Conservation (phyloP, 164 flowering plant species). For the Piper betle region DNA sequence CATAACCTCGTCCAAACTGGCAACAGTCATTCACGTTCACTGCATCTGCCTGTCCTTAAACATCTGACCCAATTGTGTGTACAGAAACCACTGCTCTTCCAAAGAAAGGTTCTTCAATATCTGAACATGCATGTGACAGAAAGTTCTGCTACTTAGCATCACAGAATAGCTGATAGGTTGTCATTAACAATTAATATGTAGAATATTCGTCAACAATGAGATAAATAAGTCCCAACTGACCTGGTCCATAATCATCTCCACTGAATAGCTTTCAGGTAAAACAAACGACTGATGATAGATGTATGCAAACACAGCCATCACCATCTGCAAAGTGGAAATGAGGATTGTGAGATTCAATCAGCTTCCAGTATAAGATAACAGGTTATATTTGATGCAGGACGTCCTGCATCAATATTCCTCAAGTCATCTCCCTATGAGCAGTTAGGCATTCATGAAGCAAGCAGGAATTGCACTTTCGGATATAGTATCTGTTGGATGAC, state of each 20-base stretch:
- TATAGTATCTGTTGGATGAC: too few species aligned
- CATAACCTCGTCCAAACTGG: not conserved
- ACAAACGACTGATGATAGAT: conserved; percentile 88
- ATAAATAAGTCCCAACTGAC: conserved; percentile 17
- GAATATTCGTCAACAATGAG: not conserved
- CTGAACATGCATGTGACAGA: conserved; percentile 10
- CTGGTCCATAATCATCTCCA: conserved; percentile 78
- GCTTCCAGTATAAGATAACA: not conserved
- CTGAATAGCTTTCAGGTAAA: conserved; percentile 42
- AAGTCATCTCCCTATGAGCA: not conserved
- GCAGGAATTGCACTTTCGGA: too few species aligned
- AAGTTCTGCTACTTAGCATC: not conserved
- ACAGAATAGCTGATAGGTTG: not conserved
- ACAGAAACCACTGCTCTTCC: conserved; percentile 61
- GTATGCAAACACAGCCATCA: conserved; percentile 96
- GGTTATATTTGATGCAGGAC: not conserved
- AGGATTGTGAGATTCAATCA: not conserved
- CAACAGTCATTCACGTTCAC: not conserved
- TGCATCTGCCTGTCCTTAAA: conserved; percentile 19
- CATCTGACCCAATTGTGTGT: conserved; percentile 51
- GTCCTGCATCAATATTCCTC: not conserved
- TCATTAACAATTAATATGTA: not conserved
- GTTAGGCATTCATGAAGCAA: not conserved
- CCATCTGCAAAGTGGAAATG: conserved; percentile 48
- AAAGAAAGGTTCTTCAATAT: conserved; percentile 45